Evolutionary conservation across 305 asterid genomes (phyloP), one percentile per base, ranked within the genome.

Genomic region (Nicotiana rustica): DNA sequence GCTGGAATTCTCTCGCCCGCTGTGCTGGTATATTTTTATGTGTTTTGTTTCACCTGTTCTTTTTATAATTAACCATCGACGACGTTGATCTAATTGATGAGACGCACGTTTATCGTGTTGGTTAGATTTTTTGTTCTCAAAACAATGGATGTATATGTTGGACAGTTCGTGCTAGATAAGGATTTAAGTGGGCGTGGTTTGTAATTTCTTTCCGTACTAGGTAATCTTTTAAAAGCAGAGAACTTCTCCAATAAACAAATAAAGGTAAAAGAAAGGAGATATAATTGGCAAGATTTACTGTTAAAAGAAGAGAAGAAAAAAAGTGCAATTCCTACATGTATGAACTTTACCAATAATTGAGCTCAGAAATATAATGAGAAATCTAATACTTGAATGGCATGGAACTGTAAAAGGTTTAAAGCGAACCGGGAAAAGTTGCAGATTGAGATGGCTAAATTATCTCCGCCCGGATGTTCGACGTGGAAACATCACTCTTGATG

Each of bases 1-100:
- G 98, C n/a, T 95, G 98, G 98, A 95, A 95, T 69, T 92, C 98
- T 18, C 97, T 93, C 0, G 97, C 98, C 67, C 91, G 93, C 6
- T 91, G 84, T 66, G 96, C 98, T 19, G 98, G 98, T 93, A 85
- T 31, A 15, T 76, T 19, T 5, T 12, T 15, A 0, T 56, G 21
- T 56, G 47, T 52, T 49, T 56, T 56, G 7, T 25, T 66, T 29
- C 25, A 21, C 3, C 36, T 25, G 6, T 4, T 19, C 3, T 2
- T 29, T 18, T 4, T 14, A 15, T 35, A 67, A 10, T 56, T 38
- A 38, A 38, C 44, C 44, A 38, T 38, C 44, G 44, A 38, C 9
- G 44, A 38, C 44, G 44, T 38, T 6, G 9, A 38, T 38, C 5
- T 38, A 38, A 38, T 38, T 38, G 9, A 38, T 38, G 44, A 38